Evolutionary conservation across 2,329 filamentous ascomycete species (phyloP).

Genomic region (Diaporthe longicolla): DNA sequence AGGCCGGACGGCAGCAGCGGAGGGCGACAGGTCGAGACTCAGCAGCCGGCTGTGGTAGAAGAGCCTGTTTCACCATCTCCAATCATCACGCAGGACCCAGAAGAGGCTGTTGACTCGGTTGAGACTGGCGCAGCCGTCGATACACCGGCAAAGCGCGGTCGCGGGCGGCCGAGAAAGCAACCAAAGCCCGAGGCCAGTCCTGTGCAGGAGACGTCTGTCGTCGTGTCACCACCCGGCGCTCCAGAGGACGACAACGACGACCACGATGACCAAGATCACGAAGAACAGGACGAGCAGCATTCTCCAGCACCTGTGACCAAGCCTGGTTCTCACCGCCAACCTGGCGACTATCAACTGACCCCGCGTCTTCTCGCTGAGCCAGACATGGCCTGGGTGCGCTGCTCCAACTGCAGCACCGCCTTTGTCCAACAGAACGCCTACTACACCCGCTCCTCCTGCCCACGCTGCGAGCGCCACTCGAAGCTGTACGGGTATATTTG

Average conservation of each 20-base stretch:
- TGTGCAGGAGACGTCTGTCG: background rate
- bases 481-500: slow-evolving; percentile 96
- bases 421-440: slow-evolving; percentile 94
- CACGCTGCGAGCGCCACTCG: slow-evolving; percentile 93
- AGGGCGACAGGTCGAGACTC: background rate
- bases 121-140: slow-evolving; percentile 10
- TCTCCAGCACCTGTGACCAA: background rate
- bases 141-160: slow-evolving; percentile 45
- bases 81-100: slow-evolving; percentile 2
- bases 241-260: background rate
- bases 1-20: background rate
- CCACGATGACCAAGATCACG: too few relatives aligned
- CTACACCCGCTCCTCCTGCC: slow-evolving; percentile 86
- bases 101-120: slow-evolving; percentile 8
- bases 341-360: slow-evolving; percentile 88
- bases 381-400: slow-evolving; percentile 87
- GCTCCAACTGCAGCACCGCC: slow-evolving; percentile 82
- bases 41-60: background rate
- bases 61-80: background rate
- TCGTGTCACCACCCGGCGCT: slow-evolving; percentile 36
- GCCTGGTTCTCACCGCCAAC: slow-evolving; percentile 63
- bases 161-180: slow-evolving; percentile 50
- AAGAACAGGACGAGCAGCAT: background rate
- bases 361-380: slow-evolving; percentile 81
- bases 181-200: slow-evolving; percentile 45